Percentiles rank a stretch among this genome's conserved stretches.
Conservation (phyloP, 2,329 filamentous ascomycete genomes). For the Fusarium transvaalense region DNA sequence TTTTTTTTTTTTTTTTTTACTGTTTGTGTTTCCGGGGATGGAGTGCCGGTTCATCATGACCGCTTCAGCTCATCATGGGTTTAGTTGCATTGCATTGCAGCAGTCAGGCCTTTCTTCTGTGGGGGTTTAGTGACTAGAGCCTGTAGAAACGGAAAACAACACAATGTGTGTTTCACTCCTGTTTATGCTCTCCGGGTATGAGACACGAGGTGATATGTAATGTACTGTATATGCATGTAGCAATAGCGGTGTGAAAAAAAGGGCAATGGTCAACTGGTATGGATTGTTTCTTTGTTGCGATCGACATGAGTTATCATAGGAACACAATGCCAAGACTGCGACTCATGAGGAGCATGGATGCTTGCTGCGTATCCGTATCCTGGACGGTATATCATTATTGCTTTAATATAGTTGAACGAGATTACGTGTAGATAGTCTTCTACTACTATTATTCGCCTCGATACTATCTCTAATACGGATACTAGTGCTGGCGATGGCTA, state of each 20-base stretch:
- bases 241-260: slow-evolving; percentile 5
- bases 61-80: neutral
- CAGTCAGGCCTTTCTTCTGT: neutral
- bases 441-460: neutral
- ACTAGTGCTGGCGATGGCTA: neutral
- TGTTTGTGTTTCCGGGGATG: neutral
- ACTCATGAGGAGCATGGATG: slow-evolving; percentile 6
- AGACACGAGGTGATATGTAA: neutral
- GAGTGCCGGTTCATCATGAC: slow-evolving; percentile 1
- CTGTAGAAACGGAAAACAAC: neutral
- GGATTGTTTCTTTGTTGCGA: slow-evolving; percentile 1
- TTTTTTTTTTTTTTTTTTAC: neutral
- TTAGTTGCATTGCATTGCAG: neutral
- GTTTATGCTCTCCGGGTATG: neutral
- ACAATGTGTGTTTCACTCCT: slow-evolving; percentile 5
- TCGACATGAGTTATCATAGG: slow-evolving; percentile 12
- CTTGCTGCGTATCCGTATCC: slow-evolving; percentile 1
- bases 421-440: slow-evolving; percentile 16
- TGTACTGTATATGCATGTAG: neutral
- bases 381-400: neutral
- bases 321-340: neutral
- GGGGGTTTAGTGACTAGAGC: neutral
- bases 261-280: neutral
- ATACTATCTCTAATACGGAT: no score
- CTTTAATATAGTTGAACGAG: neutral